A percentile compares a stretch with the other conserved stretches of the same genome.
Conservation (phyloP, 2,329 filamentous ascomycete genomes). For the Fusarium brachygibbosum region DNA sequence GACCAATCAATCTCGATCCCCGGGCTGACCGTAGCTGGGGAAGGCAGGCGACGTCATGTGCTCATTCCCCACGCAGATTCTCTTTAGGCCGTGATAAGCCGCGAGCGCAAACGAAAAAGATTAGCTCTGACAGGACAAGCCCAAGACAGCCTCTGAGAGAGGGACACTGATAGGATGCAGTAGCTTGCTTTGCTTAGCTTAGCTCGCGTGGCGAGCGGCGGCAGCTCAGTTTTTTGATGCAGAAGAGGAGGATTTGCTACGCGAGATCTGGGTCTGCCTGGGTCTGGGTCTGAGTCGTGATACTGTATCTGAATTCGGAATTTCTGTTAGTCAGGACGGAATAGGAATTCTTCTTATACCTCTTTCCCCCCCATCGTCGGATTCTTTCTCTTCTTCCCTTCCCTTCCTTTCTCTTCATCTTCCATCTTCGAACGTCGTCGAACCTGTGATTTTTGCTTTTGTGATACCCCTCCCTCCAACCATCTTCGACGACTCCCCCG, state of each 20-base stretch:
- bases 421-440: conserved; percentile 37
- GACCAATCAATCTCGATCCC: conserved; percentile 39
- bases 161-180: background rate
- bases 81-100: conserved; percentile 52
- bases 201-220: conserved; percentile 27
- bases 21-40: conserved; percentile 31
- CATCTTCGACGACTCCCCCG: conserved; percentile 24
- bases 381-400: conserved; percentile 5
- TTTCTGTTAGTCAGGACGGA: conserved; percentile 38
- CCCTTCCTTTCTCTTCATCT: conserved; percentile 17
- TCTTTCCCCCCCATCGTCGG: conserved; percentile 12
- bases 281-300: conserved; percentile 18
- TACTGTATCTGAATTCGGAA: conserved; percentile 26
- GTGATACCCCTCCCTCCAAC: conserved; percentile 41
- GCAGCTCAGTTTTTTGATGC: conserved; percentile 6
- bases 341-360: conserved; percentile 11
- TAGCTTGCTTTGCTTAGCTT: conserved; percentile 20
- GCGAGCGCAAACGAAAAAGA: conserved; percentile 33
- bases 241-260: conserved; percentile 21
- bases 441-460: conserved; percentile 30
- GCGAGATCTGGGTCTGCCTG: conserved; percentile 13
- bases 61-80: conserved; percentile 27
- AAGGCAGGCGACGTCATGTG: conserved; percentile 47
- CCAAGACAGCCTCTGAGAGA: background rate
- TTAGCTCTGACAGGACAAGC: conserved; percentile 15